Base-by-base conservation (phyloP, 305 asterid genomes). In the Lippia alba region DNA sequence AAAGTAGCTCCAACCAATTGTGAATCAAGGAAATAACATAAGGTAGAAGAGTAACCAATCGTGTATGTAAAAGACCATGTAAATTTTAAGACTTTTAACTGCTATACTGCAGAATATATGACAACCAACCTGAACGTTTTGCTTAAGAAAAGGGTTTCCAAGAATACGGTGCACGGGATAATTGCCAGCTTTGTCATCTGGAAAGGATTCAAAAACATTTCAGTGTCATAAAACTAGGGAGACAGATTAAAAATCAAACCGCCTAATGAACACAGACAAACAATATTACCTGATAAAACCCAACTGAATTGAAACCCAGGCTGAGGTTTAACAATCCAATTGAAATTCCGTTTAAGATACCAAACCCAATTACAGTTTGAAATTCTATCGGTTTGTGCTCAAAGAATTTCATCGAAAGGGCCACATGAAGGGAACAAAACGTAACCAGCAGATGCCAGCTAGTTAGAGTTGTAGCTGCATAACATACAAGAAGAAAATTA, bases 131-230 rank as follows among this genome's bases (percentile, higher is more conserved):
- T 87, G 90, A 93, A 93, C 73, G 68, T 81, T 82, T 91, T 89
- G 89, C 89, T 82, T 9, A 86, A 82, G 88, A 90, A 92, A 81
- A 91, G 78, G 73, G 97, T 92, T 81, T 91, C 96, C 78, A 90
- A 74, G 51, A 93, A 70, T 55, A 93, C 89, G 9, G 96, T 93
- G 83, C 96, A 93, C 53, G 97, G 98, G 73, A 93, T 91, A 75
- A 91, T 91, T 40, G 97, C 98, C 84, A 93, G 81, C 85, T 91
- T 91, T 6, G 92, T 91, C 96, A 91, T 93, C 98, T 89, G 76
- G 64, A 46, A 63, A 69, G 72, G 74, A 67, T 34, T 56, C 24
- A 48, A 66, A 46, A 20, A 71, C 59, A 41, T 46, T 54, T 12
- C 51, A 50, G 59, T 24, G 30, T 61, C 61, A 51, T 32, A 32